Conservation (phyloP, 331 rosid genomes). For the Cydonia oblonga region DNA sequence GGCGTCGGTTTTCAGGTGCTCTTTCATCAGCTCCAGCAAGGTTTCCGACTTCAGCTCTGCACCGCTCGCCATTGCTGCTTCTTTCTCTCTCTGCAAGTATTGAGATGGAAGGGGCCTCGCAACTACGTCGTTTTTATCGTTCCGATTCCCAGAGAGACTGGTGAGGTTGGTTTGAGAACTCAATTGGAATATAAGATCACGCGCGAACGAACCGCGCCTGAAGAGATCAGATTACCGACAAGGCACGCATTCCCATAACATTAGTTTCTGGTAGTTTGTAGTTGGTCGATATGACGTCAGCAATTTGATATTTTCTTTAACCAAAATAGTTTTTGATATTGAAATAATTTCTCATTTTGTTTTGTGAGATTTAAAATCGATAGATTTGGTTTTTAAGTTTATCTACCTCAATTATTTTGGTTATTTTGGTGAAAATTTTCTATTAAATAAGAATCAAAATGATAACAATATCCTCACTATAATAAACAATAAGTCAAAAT, state of each 20-base stretch:
- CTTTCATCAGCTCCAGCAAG: conserved; percentile 69
- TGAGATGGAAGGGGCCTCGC: background rate
- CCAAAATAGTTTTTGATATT: background rate
- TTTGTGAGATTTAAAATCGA: no score
- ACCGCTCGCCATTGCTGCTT: conserved; percentile 6
- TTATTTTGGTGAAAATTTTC: fast-evolving
- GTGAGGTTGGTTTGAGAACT: background rate
- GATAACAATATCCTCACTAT: no score
- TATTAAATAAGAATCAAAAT: no score
- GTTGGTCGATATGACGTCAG: background rate
- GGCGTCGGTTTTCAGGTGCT: conserved; percentile 56
- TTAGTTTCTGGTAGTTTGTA: background rate
- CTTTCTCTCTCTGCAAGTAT: background rate
- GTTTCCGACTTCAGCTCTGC: conserved; percentile 52
- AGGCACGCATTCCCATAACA: background rate
- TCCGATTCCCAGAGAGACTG: background rate
- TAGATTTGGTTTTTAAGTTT: no score
- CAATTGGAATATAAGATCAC: background rate
- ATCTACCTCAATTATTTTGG: no score
- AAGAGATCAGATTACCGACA: background rate
- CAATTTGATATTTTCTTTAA: background rate
- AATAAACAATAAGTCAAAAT: no score
- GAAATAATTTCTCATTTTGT: fast-evolving
- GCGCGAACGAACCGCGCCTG: background rate
- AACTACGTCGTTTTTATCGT: background rate